These are phyloP conservation scores for Colletotrichum sp. DNA, from an alignment of 2,329 filamentous ascomycete species.

Conservation along the genomic window DNA sequence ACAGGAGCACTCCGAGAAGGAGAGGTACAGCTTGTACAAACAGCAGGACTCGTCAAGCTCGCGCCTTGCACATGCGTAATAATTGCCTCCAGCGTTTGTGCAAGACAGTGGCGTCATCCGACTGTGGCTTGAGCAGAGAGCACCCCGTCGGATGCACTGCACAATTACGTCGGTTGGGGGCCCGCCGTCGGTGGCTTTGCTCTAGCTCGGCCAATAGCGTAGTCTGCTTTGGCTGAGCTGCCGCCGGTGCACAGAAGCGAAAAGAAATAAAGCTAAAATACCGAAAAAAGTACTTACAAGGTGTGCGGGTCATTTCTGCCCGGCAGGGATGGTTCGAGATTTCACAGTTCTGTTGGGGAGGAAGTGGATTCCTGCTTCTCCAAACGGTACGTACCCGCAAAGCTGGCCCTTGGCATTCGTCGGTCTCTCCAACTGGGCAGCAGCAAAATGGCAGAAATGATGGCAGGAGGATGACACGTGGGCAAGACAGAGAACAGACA, in stretches of 20 bases:
- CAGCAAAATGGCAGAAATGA: background rate
- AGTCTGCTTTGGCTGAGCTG: background rate
- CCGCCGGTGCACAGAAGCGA: background rate
- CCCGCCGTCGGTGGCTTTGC: background rate
- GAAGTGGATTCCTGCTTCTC: slow-evolving; percentile 1
- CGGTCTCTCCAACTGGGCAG: background rate
- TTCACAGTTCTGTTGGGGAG: slow-evolving; percentile 17
- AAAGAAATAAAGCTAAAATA: background rate
- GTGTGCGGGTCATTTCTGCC: slow-evolving; percentile 11
- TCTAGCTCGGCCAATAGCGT: background rate
- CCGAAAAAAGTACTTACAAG: background rate
- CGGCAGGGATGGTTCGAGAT: slow-evolving; percentile 13
- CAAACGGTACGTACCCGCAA: background rate
- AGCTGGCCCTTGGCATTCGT: background rate
- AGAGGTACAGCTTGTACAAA: background rate
- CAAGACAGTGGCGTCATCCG: slow-evolving; percentile 16
- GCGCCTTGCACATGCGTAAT: background rate
- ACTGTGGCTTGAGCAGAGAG: slow-evolving; percentile 8
- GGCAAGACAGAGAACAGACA: background rate
- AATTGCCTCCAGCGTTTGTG: background rate
- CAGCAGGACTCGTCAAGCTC: background rate
- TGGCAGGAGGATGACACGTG: background rate
- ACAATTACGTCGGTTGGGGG: slow-evolving; percentile 13
- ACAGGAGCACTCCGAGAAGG: background rate
- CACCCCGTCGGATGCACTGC: background rate